phyloP scores from a whole-genome alignment of 2,329 filamentous ascomycete genomes.

The Xylaria sp. region DNA sequence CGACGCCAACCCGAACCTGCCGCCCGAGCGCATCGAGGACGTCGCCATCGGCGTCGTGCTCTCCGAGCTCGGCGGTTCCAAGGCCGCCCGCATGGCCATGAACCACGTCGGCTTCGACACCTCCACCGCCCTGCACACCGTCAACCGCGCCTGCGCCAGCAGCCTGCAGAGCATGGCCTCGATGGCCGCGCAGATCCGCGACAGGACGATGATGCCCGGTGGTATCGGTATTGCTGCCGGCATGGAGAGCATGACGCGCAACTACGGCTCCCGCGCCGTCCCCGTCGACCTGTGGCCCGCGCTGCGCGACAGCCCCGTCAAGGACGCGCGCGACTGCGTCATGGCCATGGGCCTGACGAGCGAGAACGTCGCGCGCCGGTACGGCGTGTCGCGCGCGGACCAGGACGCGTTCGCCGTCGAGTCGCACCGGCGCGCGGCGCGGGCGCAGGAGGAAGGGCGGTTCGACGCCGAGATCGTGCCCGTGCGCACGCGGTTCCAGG shows the following conservation, averaged over 20 bases:
- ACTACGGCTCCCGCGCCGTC: conserved; percentile 85
- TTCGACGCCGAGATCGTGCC: conserved; percentile 83
- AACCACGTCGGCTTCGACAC: conserved; percentile 79
- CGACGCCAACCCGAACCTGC: conserved; percentile 71
- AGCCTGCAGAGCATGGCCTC: conserved; percentile 76
- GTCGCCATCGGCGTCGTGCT: conserved; percentile 87
- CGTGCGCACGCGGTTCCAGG: conserved; percentile 70
- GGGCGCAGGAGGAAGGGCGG: conserved; percentile 67
- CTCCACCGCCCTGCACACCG: conserved; percentile 77
- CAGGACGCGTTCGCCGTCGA: conserved; percentile 82
- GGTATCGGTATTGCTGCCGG: conserved; percentile 79
- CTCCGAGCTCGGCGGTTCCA: conserved; percentile 85
- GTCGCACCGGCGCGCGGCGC: conserved; percentile 73
- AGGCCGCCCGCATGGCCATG: conserved; percentile 88
- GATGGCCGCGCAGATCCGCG: conserved; percentile 75
- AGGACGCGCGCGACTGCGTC: conserved; percentile 81
- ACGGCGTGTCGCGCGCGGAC: conserved; percentile 71
- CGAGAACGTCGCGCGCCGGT: conserved; percentile 83
- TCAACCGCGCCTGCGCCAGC: conserved; percentile 85
- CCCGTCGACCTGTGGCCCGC: conserved; percentile 79
- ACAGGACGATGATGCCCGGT: conserved; percentile 66
- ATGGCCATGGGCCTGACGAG: conserved; percentile 93
- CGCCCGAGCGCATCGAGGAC: conserved; percentile 73
- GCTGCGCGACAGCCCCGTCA: conserved; percentile 63
- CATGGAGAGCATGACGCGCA: conserved; percentile 95